Base-by-base conservation (phyloP, 371 early-diverging fungal genomes). In the Syncephalastrum sp. region DNA sequence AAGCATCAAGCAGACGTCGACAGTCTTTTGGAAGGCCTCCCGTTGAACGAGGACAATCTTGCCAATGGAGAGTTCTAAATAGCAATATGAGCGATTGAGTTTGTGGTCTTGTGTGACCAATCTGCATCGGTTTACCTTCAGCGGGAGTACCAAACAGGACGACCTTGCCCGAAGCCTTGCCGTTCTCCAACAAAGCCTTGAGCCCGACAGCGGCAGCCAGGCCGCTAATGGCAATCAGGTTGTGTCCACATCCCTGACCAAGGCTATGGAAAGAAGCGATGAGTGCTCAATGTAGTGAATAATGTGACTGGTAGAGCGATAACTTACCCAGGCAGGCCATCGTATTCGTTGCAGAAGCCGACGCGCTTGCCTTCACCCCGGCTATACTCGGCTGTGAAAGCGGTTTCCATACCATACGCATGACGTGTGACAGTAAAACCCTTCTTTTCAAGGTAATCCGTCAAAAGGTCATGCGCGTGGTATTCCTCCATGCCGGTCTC, bases 91-190 rank as follows among this genome's bases (percentile, higher is more conserved):
- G 8, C 12, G 38, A 10, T 33, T 33, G 38, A 33, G 38, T 33
- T 33, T 33, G 12, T 33, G 38, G 38, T 10, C 38, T 33, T 33
- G 38, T 33, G 38, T 33, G 38, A 33, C 38, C 38, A 5, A 33
- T 33, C 10, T 33, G 38, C 38, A 51, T 23, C 17, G 14, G 19
- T 13, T 21, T 54, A 63, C 63, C 63, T 61, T 91, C 91, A 8
- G 87, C 90, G 1, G 92, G 91, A 0, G 89, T 88, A 10, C 90
- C 92, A 72, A 83, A 87, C 54, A 90, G 67, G 58, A 75, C 79
- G 53, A 90, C 81, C 38, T 68, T 70, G 21, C 83, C 88, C 4
- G 69, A 57, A 33, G 86, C 63, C 6, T 67, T 45, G 42, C 73
- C 79, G 41, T 63, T 65, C 27, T 84, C 76, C 45, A 87, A 59